phyloP scores from a whole-genome alignment of 495 filamentous ascomycete genomes.

The Penicillium simplicissimum region DNA sequence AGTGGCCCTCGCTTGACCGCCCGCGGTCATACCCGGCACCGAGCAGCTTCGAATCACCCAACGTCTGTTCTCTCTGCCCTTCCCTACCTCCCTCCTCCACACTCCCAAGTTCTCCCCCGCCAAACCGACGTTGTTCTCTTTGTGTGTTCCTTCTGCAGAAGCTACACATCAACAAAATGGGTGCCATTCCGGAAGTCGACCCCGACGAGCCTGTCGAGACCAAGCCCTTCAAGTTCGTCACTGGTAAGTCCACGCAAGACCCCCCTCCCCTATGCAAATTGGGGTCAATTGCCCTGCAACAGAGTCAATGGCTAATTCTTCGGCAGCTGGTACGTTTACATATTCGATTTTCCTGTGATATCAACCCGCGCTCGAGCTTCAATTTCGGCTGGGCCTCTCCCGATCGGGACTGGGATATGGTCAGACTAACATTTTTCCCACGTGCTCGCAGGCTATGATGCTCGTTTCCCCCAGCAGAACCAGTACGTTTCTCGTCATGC shows the following conservation, averaged over 20 bases:
- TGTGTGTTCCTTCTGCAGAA: conserved; percentile 26
- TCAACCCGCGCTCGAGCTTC: conserved; percentile 15
- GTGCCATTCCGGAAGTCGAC: conserved; percentile 72
- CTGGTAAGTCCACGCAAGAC: conserved; percentile 65
- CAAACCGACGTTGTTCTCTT: conserved; percentile 14
- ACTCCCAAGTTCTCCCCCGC: conserved; percentile 12
- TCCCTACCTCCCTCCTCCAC: conserved; percentile 26
- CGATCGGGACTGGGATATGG: conserved; percentile 20
- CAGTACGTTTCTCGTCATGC: conserved; percentile 55
- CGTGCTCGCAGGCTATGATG: conserved; percentile 79
- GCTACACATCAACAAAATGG: conserved; percentile 45
- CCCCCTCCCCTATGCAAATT: conserved; percentile 23
- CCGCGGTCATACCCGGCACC: conserved; percentile 45
- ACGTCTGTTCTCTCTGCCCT: conserved; percentile 28
- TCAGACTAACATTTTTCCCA: conserved; percentile 36
- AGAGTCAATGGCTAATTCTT: conserved; percentile 50
- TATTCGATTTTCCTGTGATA: conserved; percentile 17
- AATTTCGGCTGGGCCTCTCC: conserved; percentile 14
- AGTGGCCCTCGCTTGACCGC: conserved; percentile 50
- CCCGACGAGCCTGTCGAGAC: conserved; percentile 81
- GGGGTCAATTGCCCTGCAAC: conserved; percentile 32
- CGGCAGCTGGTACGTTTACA: conserved; percentile 47
- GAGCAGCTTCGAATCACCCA: conserved; percentile 44
- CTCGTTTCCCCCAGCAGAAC: conserved; percentile 98
- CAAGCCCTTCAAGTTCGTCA: conserved; percentile 99